phyloP scores from a whole-genome alignment of 306 rosid species.

The Cicer chorassanicum region DNA sequence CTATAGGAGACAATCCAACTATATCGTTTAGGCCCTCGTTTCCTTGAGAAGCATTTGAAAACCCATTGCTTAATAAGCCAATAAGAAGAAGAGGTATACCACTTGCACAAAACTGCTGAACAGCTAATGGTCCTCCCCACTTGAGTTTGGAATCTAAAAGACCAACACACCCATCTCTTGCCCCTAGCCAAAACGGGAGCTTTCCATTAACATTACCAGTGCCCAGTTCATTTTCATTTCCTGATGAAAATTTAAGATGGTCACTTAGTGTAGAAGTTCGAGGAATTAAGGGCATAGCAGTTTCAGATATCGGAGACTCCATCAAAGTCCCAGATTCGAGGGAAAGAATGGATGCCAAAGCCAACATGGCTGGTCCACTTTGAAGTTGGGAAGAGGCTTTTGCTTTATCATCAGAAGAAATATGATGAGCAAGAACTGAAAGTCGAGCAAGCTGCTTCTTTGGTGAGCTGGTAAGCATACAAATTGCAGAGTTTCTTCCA shows the following conservation, averaged over 20 bases:
- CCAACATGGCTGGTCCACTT: conserved; percentile 79
- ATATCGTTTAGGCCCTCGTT: conserved; percentile 54
- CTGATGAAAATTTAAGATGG: conserved; percentile 62
- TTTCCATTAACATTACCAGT: conserved; percentile 50
- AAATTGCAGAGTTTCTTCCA: conserved; percentile 84
- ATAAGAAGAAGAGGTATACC: conserved; percentile 80
- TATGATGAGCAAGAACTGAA: conserved; percentile 67
- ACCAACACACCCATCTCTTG: conserved; percentile 88
- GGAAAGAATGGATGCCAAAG: conserved; percentile 81
- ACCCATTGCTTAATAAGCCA: conserved; percentile 61
- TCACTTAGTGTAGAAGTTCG: conserved; percentile 69
- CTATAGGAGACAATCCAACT: conserved; percentile 84
- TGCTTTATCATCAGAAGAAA: conserved; percentile 66
- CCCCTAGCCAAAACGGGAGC: conserved; percentile 83
- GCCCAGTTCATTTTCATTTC: conserved; percentile 56
- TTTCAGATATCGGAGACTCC: conserved; percentile 76
- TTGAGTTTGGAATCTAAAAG: conserved; percentile 77
- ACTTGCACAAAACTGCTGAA: conserved; percentile 86
- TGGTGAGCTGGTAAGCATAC: conserved; percentile 81
- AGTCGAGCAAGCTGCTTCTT: conserved; percentile 88
- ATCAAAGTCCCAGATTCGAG: conserved; percentile 79
- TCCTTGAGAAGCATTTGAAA: conserved; percentile 55
- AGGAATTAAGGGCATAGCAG: conserved; percentile 83
- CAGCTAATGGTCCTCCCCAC: conserved; percentile 91
- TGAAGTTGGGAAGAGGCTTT: conserved; percentile 60